Evolutionary conservation across 2,329 filamentous ascomycete species (phyloP).

Genomic region (Colletotrichum navitas): DNA sequence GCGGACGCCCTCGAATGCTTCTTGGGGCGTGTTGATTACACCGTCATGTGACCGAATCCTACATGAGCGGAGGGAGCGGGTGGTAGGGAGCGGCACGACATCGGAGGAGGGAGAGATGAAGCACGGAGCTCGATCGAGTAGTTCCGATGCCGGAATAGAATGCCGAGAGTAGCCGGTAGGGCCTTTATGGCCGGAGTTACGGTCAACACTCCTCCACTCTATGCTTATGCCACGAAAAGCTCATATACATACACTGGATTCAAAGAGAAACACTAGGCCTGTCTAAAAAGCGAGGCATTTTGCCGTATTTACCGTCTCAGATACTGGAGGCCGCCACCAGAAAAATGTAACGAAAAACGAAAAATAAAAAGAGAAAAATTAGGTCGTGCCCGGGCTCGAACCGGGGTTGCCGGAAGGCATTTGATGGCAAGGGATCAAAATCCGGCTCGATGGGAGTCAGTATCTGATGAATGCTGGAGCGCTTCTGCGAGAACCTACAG

Average conservation of each 20-base stretch:
- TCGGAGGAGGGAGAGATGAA: not conserved
- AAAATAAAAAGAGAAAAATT: too few relatives aligned
- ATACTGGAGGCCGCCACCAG: not conserved
- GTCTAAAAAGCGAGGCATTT: not conserved
- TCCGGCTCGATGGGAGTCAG: slow-evolving; percentile 26
- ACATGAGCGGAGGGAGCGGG: not conserved
- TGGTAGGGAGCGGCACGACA: not conserved
- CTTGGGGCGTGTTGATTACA: not conserved
- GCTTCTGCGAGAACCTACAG: slow-evolving; percentile 17
- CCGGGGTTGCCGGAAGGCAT: slow-evolving; percentile 38
- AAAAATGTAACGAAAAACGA: not conserved
- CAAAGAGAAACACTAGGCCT: fast-evolving
- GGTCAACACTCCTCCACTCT: too few relatives aligned
- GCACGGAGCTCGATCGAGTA: not conserved
- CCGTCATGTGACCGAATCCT: slow-evolving; percentile 15
- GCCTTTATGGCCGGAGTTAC: not conserved
- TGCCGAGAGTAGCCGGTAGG: slow-evolving; percentile 20
- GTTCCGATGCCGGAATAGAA: slow-evolving; percentile 21
- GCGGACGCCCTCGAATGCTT: not conserved
- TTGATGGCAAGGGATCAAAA: slow-evolving; percentile 15
- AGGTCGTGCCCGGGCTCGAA: slow-evolving; percentile 42
- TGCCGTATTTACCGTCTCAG: not conserved
- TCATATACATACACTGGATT: not conserved
- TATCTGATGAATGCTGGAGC: not conserved
- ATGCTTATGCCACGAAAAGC: not conserved